Base-by-base conservation (phyloP, 2,329 filamentous ascomycete genomes). In the Xylaria sp. region DNA sequence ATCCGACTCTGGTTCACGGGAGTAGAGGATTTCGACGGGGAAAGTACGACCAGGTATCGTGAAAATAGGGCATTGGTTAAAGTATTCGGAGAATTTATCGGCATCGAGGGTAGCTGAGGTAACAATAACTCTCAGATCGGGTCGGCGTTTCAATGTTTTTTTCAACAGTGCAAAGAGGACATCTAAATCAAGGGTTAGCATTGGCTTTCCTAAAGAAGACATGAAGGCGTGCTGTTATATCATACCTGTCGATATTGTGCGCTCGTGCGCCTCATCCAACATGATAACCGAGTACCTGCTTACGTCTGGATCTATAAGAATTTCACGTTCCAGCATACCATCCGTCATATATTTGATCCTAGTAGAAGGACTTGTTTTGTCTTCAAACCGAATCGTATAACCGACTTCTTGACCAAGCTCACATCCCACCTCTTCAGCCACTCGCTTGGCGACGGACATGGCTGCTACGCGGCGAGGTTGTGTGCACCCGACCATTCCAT, bases 261-360 rank as follows among this genome's bases (percentile, higher is more conserved):
- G 90, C 79, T 99, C 96, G 88, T 99, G 96, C 4, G 96, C 96
- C 79, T 99, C 96, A 79, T 99, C 96, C 74, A 99, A 87, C 91
- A 99, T 99, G 77, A 99, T 97, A 69, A 96, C 93, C 0, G 94
- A 97, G 78, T 99, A 99, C 72, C 92, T 89, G 77, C 88, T 92
- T 73, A 99, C 83, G 75, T 97, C 92, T 0, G 94, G 92, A 78
- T 99, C 96, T 73, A 97, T 87, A 60, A 99, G 86, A 78, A 97
- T 94, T 82, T 99, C 96, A 83, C 96, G 89, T 82, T 97, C 90
- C 79, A 99, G 88, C 93, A 98, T 98, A 80, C 96, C 96, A 76
- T 99, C 96, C 17, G 96, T 99, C 95, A 99, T 97, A 83, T 99
- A 99, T 83, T 99, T 99, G 84, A 99, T 97, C 77, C 91, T 93